Base-by-base conservation (phyloP, 306 rosid genomes). In the Pyrus communis region DNA sequence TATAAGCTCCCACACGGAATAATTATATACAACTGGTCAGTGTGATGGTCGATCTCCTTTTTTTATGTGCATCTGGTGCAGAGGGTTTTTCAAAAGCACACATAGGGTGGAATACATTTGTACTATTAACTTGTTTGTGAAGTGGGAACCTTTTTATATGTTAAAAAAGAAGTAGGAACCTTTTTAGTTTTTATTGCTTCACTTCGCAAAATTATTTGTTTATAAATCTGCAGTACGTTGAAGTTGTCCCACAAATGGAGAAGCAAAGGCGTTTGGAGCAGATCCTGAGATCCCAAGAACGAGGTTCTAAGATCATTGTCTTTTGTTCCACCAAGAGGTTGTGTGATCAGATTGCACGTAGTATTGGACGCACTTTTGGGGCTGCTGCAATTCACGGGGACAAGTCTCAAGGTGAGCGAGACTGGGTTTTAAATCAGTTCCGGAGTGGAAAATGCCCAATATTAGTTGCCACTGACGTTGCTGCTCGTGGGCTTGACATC, bases 351-450 rank as follows among this genome's bases (percentile, higher is more conserved):
- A 97, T 96, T 76, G 82, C 99, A 58, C 93, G 96, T 9, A 86
- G 82, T 82, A 91, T 96, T 86, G 97, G 98, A 52, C 92, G 93
- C 27, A 86, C 25, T 55, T 96, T 92, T 88, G 99, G 98, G 66
- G 97, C 98, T 85, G 97, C 98, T 80, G 98, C 87, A 75, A 96
- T 96, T 85, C 99, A 96, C 80, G 99, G 99, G 46, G 98, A 96
- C 86, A 96, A 96, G 82, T 92, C 99, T 74, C 99, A 96, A 76
- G 89, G 90, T 79, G 99, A 96, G 86, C 89, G 98, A 74, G 99
- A 96, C 77, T 92, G 83, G 85, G 99, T 96, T 81, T 87, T 96
- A 82, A 86, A 89, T 84, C 99, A 96, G 85, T 96, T 96, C 69
- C 88, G 97, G 35, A 88, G 85, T 70, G 99, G 99, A 80, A 92